phyloP scores from a whole-genome alignment of 768 basidiomycete genomes.

The Xerocomellus chrysenteron region DNA sequence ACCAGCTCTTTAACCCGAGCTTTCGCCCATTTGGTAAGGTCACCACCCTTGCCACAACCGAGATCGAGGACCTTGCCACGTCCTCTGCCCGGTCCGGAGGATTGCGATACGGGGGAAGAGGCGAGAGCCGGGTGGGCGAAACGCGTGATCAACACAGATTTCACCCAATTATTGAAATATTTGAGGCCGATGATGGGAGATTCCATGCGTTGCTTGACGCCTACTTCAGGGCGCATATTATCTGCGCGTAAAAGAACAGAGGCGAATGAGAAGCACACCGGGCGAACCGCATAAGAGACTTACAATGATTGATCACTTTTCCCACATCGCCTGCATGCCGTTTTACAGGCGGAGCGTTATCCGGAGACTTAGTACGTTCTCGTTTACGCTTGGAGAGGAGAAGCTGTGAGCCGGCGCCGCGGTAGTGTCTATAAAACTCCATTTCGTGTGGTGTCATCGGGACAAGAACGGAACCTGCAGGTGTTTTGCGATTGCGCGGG shows the following conservation, averaged over 20 bases:
- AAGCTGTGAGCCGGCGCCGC: slow-evolving; percentile 54
- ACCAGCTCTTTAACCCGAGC: slow-evolving; percentile 77
- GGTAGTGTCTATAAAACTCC: slow-evolving; percentile 54
- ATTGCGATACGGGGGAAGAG: slow-evolving; percentile 32
- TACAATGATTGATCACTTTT: slow-evolving; percentile 77
- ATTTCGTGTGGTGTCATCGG: slow-evolving; percentile 67
- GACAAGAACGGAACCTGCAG: slow-evolving; percentile 57
- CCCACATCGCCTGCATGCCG: slow-evolving; percentile 67
- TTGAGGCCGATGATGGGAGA: slow-evolving; percentile 97
- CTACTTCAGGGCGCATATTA: slow-evolving; percentile 91
- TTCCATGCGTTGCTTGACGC: slow-evolving; percentile 75
- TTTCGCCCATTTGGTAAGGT: slow-evolving; percentile 93
- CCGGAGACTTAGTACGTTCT: slow-evolving; percentile 36
- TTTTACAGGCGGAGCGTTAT: slow-evolving; percentile 45
- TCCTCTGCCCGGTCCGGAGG: slow-evolving; percentile 27
- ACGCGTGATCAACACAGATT: slow-evolving; percentile 91
- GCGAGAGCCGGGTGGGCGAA: slow-evolving; percentile 75
- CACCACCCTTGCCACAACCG: slow-evolving; percentile 99
- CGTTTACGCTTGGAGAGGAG: slow-evolving; percentile 55
- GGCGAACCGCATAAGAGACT: slow-evolving; percentile 30
- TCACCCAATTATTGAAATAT: slow-evolving; percentile 99
- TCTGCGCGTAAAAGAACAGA: slow-evolving; percentile 46
- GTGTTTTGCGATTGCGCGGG: slow-evolving; percentile 59
- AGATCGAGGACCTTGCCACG: slow-evolving; percentile 88
- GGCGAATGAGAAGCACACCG: slow-evolving; percentile 3